Base-by-base conservation (phyloP, 1,284 basidiomycete species). In the Pseudozyma hubeiensis region DNA sequence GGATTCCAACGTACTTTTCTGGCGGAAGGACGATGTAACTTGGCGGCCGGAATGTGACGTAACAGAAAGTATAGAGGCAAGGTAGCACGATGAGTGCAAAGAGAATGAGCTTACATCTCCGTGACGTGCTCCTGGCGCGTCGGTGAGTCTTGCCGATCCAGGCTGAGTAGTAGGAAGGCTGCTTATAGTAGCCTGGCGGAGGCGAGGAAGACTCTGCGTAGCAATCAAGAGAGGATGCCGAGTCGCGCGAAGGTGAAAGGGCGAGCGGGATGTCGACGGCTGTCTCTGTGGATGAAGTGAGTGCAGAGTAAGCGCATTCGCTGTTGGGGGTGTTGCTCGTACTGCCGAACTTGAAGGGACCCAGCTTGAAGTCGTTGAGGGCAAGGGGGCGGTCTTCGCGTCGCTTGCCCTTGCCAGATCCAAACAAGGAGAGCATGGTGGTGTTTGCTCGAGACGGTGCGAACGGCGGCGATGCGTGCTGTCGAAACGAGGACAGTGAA, bases 1-100 rank as follows among this genome's bases (percentile, higher is more conserved):
- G 60, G 8, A 47, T 39, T 4, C 63, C 47, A 43, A 75, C 55
- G 33, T 75, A 75, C 7, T 13, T 44, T 39, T 75, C 66, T n/a
- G 65, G 63, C 1, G 72, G 72, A 7, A 75, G 60, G 8, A 72
- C 50, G 40, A 75, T 63, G 49, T 69, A 71, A 51, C 70, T 67
- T 9, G 72, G 63, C 13, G 73, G 67, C 4, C 67, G 68, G 62
- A 71, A 70, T 31, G 65, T 53, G 53, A 67, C 62, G 58, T 62
- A 66, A 61, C 64, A 62, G 50, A 51, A 63, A 16, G 55, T 60
- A 46, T 75, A 67, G 19, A 71, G 24, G 55, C 51, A 39, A 6
- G 63, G 49, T 4, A 64, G 30, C 35, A 75, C n/a, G 37, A 63
- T 50, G 35, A 48, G 43, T 11, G 64, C 66, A 16, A 62, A 31